phyloP scores from a whole-genome alignment of 1,284 basidiomycete species.

The Hemileia vastatrix region DNA sequence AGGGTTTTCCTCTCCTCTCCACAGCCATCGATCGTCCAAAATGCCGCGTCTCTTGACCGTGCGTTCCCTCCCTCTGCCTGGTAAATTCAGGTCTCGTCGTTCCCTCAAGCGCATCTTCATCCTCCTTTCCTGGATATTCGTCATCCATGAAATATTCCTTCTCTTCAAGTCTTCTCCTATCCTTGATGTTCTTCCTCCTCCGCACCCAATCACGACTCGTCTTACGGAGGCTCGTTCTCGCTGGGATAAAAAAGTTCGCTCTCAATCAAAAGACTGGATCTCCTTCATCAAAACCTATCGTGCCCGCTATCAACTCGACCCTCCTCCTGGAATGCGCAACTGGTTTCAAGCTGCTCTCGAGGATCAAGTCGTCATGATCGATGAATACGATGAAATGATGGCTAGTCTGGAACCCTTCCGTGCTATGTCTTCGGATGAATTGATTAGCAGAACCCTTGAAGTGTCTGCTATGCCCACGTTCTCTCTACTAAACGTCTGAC shows the following conservation, averaged over 20 bases:
- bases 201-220: constrained; percentile 18
- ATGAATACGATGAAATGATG: constrained; percentile 22
- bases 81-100: constrained; percentile 21
- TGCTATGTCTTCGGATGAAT: constrained; percentile 15
- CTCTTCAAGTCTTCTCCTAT: background rate
- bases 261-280: constrained; percentile 15
- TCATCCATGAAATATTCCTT: constrained; percentile 20
- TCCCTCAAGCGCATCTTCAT: constrained; percentile 21
- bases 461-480: constrained; percentile 20
- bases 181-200: constrained; percentile 9
- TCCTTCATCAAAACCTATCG: constrained; percentile 16
- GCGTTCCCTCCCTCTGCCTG: constrained; percentile 14
- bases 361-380: constrained; percentile 18
- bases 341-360: constrained; percentile 16
- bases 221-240: constrained; percentile 6
- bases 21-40: no score
- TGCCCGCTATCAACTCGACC: constrained; percentile 13
- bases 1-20: no score
- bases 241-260: constrained; percentile 16
- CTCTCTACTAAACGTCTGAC: constrained; percentile 15
- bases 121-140: constrained; percentile 15
- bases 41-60: no score
- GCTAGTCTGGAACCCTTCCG: constrained; percentile 17
- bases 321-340: constrained; percentile 14
- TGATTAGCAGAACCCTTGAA: constrained; percentile 13